phyloP scores from a whole-genome alignment of 352 stramenopile genomes.

The Aphanomyces cochlioides region DNA sequence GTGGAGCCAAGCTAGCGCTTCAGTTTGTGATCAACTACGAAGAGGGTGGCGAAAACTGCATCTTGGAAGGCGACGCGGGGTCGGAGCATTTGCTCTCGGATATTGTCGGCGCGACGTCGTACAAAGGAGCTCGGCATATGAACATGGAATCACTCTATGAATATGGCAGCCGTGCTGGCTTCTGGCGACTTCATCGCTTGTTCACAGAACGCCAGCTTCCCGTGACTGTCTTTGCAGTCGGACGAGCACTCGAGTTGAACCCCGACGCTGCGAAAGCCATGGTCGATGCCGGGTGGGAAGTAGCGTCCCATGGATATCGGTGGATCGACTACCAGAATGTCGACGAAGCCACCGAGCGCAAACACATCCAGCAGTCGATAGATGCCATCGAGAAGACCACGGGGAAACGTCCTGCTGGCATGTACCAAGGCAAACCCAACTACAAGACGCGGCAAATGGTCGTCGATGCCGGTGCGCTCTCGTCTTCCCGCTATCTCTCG shows the following conservation, averaged over 20 bases:
- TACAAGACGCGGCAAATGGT: conserved; percentile 87
- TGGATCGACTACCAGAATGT: conserved; percentile 97
- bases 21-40: conserved; percentile 98
- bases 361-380: conserved; percentile 91
- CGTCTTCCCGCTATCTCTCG: conserved; percentile 2
- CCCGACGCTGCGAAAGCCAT: conserved; percentile 85
- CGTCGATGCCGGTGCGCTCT: conserved; percentile 76
- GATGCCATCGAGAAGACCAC: conserved; percentile 88
- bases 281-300: conserved; percentile 90
- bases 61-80: conserved; percentile 84
- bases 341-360: conserved; percentile 84
- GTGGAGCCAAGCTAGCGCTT: conserved; percentile 80
- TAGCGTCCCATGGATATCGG: conserved; percentile 91
- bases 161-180: conserved; percentile 92
- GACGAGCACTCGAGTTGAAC: conserved; percentile 94
- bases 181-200: conserved; percentile 91
- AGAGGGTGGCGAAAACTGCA: conserved; percentile 92
- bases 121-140: conserved; percentile 66
- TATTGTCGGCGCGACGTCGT: conserved; percentile 82
- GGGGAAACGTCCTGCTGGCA: conserved; percentile 87
- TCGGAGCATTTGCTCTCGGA: conserved; percentile 92
- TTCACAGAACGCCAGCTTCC: conserved; percentile 87
- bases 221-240: conserved; percentile 92
- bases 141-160: conserved; percentile 97
- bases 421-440: conserved; percentile 96